phyloP scores from a whole-genome alignment of 148 eudicot genomes.

The Salicornia ramosissima region DNA sequence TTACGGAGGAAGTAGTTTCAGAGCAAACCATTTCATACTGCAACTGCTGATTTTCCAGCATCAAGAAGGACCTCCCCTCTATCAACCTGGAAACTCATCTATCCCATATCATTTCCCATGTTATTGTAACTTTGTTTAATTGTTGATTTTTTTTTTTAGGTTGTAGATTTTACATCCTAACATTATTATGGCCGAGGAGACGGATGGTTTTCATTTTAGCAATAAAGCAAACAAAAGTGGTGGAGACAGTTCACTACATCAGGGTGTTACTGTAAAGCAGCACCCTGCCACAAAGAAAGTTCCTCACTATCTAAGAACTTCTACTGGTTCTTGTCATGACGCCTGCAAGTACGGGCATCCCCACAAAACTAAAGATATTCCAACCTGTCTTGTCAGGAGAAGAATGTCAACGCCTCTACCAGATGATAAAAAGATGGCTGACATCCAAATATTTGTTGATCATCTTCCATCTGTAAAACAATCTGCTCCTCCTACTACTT shows the following conservation, averaged over 20 bases:
- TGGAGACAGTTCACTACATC: conserved; percentile 24
- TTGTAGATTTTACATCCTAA: conserved; percentile 14
- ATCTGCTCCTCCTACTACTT: conserved; percentile 13
- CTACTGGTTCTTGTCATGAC: conserved; percentile 89
- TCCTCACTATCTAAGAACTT: conserved; percentile 75
- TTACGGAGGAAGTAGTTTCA: too few species aligned
- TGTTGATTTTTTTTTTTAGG: conserved; percentile 16
- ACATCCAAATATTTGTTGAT: conserved; percentile 32
- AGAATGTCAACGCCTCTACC: conserved; percentile 30
- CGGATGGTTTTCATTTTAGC: conserved; percentile 8
- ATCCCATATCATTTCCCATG: too few species aligned
- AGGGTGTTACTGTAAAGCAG: conserved; percentile 30
- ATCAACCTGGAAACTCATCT: conserved; percentile 22
- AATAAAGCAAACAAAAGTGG: conserved; percentile 13
- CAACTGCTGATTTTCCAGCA: conserved; percentile 29
- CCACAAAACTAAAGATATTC: conserved; percentile 40
- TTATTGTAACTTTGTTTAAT: too few species aligned
- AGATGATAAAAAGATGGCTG: conserved; percentile 17
- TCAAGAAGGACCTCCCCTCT: conserved; percentile 18
- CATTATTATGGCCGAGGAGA: conserved; percentile 40
- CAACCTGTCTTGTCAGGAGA: conserved; percentile 28
- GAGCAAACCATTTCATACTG: conserved; percentile 25
- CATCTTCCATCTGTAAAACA: conserved; percentile 21
- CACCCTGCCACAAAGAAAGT: conserved; percentile 25
- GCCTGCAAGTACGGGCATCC: conserved; percentile 62